These are phyloP conservation scores for Beauveria medogensis DNA, from an alignment of 2,329 filamentous ascomycete genomes.

Conservation along the genomic window DNA sequence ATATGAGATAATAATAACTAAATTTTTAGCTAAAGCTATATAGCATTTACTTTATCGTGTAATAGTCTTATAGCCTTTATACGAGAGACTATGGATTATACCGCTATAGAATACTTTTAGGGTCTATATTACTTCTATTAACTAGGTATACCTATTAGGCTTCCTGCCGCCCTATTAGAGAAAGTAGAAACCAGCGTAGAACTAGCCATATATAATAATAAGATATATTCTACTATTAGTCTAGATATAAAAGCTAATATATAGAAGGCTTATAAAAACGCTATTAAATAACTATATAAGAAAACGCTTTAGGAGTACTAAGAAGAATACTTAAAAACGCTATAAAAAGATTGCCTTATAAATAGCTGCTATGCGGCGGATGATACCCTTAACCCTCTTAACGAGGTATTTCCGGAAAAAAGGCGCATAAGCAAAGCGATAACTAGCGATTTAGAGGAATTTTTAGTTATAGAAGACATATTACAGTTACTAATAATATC, in stretches of 20 bases:
- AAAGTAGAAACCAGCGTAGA: background rate
- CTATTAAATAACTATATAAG: background rate
- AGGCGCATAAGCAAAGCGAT: background rate
- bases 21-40: slow-evolving; percentile 7
- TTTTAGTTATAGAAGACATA: background rate
- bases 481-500: background rate
- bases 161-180: background rate
- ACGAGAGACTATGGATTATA: background rate
- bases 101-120: slow-evolving; percentile 2
- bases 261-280: background rate
- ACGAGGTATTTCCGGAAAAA: background rate
- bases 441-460: background rate
- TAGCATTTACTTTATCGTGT: background rate
- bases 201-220: background rate
- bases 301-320: background rate
- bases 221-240: background rate
- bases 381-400: background rate
- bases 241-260: background rate
- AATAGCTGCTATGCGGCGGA: background rate
- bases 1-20: background rate
- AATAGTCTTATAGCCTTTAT: slow-evolving; percentile 2
- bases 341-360: background rate
- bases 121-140: background rate
- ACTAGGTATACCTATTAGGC: slow-evolving; percentile 1
- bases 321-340: background rate